A percentile compares a stretch with the other conserved stretches of the same genome.
Conservation (phyloP, 169 alveolate genomes). For the Besnoitia besnoiti region DNA sequence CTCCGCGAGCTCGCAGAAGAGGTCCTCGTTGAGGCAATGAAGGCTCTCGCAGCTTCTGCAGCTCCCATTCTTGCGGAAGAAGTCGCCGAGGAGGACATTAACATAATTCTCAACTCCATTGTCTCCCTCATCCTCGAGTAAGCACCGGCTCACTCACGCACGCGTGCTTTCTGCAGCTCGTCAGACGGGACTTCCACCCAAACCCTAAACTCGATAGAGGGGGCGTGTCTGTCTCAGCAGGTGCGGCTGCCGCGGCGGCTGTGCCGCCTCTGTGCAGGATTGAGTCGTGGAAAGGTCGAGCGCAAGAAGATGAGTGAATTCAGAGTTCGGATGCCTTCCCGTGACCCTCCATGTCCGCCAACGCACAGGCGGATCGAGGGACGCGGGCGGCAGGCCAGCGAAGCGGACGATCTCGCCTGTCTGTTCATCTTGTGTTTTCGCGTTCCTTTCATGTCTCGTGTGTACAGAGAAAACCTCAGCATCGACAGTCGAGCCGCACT, state of each 20-base stretch:
- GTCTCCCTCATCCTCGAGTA: neutral
- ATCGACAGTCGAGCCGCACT: neutral
- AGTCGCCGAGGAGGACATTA: neutral
- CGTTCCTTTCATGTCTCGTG: neutral
- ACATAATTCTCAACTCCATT: neutral
- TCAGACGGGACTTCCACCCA: too few species aligned
- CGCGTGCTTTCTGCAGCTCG: too few species aligned
- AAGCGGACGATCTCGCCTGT: neutral
- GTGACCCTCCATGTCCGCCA: too few species aligned
- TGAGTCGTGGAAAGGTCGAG: too few species aligned
- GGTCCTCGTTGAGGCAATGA: conserved; percentile 46
- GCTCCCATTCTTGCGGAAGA: conserved; percentile 31
- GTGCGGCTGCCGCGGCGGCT: neutral
- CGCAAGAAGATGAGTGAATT: too few species aligned
- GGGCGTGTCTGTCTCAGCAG: too few species aligned
- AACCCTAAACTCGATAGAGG: too few species aligned
- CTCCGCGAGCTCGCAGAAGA: conserved; percentile 52
- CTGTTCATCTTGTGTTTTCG: neutral
- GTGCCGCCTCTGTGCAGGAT: neutral
- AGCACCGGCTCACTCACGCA: neutral
- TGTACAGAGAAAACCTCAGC: conserved; percentile 8
- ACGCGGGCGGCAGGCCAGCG: too few species aligned
- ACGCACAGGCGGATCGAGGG: too few species aligned
- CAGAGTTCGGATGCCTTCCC: too few species aligned
- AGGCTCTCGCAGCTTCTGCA: conserved; percentile 57